Conservation (phyloP, 1,139 yeast genomes). For the Pichiaceae sp. region DNA sequence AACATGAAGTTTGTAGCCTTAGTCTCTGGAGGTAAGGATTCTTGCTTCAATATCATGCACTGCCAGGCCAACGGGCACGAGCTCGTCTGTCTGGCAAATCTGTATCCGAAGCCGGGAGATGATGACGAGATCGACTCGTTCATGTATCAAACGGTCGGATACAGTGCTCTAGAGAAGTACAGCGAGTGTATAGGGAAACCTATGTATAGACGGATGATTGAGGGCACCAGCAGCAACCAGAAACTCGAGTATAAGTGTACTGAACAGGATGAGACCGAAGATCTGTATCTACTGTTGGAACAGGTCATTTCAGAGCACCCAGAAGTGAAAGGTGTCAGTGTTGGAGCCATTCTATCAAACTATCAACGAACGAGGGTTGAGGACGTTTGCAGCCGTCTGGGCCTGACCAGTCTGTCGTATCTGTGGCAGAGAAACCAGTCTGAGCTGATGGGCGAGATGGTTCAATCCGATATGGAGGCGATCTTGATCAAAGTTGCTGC, state of each 20-base stretch:
- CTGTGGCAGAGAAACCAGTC: conserved; percentile 86
- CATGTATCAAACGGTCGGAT: conserved; percentile 99
- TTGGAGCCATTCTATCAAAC: conserved; percentile 90
- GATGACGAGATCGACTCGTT: conserved; percentile 77
- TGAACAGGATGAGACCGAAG: conserved; percentile 78
- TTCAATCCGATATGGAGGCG: conserved; percentile 66
- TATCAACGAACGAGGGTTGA: conserved; percentile 93
- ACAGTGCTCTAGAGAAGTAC: conserved; percentile 61
- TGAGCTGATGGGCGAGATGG: conserved; percentile 78
- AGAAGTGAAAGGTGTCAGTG: conserved; percentile 77
- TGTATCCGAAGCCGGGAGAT: conserved; percentile 65
- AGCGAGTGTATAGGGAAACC: conserved; percentile 72
- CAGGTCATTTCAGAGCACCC: conserved; percentile 49
- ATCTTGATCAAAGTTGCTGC: conserved; percentile 90
- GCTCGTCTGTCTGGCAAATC: conserved; percentile 73
- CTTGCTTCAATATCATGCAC: conserved; percentile 81
- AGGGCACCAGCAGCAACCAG: conserved; percentile 56
- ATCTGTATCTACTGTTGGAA: conserved; percentile 45
- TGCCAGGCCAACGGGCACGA: conserved; percentile 80
- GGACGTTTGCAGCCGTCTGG: conserved; percentile 70
- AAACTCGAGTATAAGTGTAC: conserved; percentile 61
- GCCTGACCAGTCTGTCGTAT: conserved; percentile 62
- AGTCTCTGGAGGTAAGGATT: conserved; percentile 94
- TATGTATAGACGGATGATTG: conserved; percentile 60
- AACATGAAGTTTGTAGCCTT: conserved; percentile 85